phyloP scores from a whole-genome alignment of 2,329 filamentous ascomycete genomes.

The Aspergillus sp. region DNA sequence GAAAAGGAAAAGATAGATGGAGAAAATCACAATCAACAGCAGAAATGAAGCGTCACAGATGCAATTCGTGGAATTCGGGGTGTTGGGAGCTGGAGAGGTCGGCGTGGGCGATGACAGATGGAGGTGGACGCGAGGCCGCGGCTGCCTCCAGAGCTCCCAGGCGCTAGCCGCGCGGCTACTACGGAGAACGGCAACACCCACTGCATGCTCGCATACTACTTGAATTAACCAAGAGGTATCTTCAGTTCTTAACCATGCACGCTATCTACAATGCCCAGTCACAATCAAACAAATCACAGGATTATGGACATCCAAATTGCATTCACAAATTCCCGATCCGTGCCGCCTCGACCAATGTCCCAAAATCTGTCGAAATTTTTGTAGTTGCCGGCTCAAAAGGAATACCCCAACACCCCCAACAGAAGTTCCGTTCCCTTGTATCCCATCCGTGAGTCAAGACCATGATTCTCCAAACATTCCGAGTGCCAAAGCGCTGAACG shows the following conservation, averaged over 20 bases:
- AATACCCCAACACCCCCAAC: slow-evolving; percentile 40
- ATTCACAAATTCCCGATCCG: slow-evolving; percentile 30
- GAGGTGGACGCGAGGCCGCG: slow-evolving; percentile 27
- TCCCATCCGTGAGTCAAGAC: slow-evolving; percentile 39
- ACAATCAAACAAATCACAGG: slow-evolving; percentile 10
- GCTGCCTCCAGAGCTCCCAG: slow-evolving; percentile 26
- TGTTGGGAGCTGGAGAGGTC: slow-evolving; percentile 12
- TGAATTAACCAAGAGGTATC: too few relatives aligned
- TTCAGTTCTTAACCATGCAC: slow-evolving; percentile 1
- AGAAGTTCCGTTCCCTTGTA: slow-evolving; percentile 37
- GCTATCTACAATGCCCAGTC: slow-evolving; percentile 1
- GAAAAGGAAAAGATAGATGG: slow-evolving; percentile 5
- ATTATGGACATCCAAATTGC: slow-evolving; percentile 31
- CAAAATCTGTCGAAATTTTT: slow-evolving; percentile 19
- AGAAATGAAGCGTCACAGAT: slow-evolving; percentile 4
- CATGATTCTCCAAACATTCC: slow-evolving; percentile 40
- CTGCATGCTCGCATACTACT: too few relatives aligned
- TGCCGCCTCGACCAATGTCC: slow-evolving; percentile 22
- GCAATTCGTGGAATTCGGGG: slow-evolving; percentile 15
- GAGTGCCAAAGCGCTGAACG: slow-evolving; percentile 32
- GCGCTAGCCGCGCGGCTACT: slow-evolving; percentile 26
- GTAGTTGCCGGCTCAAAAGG: slow-evolving; percentile 32
- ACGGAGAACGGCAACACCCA: neutral
- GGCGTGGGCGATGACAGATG: slow-evolving; percentile 24
- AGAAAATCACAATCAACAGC: slow-evolving; percentile 4